Evolutionary conservation across 202 grass and related monocot genomes (phyloP).

Genomic region (Musa balbisiana): DNA sequence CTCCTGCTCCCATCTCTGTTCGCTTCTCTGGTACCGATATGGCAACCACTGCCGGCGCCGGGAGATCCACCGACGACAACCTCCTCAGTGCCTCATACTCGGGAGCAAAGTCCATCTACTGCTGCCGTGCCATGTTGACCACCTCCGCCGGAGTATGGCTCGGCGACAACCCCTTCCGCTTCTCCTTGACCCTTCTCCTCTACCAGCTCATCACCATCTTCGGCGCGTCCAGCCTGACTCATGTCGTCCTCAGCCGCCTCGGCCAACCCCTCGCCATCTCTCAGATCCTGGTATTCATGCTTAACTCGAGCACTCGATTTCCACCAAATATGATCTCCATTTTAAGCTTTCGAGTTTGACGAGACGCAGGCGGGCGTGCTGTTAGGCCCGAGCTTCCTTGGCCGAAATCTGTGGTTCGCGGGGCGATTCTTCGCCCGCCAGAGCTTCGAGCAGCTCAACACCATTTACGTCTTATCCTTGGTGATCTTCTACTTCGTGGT

Average conservation of each 20-base stretch:
- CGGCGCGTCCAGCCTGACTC: constrained; percentile 30
- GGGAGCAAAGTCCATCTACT: constrained; percentile 25
- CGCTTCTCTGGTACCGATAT: too few relatives aligned
- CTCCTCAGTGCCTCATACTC: too few relatives aligned
- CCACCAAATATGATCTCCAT: neutral
- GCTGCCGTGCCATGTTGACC: constrained; percentile 33
- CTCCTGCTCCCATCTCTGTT: too few relatives aligned
- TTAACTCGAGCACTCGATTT: neutral
- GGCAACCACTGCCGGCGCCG: too few relatives aligned
- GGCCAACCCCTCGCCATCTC: constrained; percentile 58
- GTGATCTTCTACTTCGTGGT: constrained; percentile 60
- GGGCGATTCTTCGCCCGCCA: constrained; percentile 39
- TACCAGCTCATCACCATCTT: constrained; percentile 58
- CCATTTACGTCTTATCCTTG: constrained; percentile 44
- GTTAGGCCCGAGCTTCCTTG: constrained; percentile 52
- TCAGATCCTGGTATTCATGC: constrained; percentile 50
- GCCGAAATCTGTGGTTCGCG: constrained; percentile 26
- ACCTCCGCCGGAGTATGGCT: constrained; percentile 61
- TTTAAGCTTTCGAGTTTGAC: neutral
- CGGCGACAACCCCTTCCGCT: constrained; percentile 68
- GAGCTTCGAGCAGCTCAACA: constrained; percentile 64
- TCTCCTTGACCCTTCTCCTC: constrained; percentile 67
- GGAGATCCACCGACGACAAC: too few relatives aligned
- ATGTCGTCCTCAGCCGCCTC: constrained; percentile 29
- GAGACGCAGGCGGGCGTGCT: constrained; percentile 46